Conservation (phyloP, 768 basidiomycete species). For the Podaxis sp. region DNA sequence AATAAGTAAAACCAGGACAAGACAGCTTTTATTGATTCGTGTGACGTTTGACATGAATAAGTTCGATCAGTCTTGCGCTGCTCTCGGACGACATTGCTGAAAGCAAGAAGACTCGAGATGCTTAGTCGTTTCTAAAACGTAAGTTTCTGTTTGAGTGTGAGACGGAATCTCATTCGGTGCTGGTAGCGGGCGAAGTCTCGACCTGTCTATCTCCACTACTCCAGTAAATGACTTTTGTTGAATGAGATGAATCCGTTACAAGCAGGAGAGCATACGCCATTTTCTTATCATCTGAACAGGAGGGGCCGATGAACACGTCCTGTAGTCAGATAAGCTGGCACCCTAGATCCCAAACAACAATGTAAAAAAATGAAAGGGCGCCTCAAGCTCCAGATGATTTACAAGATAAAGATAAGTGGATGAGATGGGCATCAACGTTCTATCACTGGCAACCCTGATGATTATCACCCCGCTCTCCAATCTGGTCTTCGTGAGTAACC, state of each 20-base stretch:
- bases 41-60: background rate
- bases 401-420: background rate
- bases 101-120: background rate
- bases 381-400: background rate
- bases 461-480: background rate
- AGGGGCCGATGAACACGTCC: background rate
- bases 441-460: background rate
- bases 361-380: background rate
- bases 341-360: background rate
- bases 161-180: background rate
- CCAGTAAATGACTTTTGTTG: background rate
- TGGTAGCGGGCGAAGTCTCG: background rate
- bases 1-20: background rate
- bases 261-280: background rate
- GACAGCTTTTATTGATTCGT: background rate
- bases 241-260: background rate
- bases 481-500: constrained; percentile 1
- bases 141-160: background rate
- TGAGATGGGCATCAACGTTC: background rate
- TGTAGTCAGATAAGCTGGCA: background rate
- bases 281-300: background rate
- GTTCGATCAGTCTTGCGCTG: background rate
- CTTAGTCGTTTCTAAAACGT: background rate
- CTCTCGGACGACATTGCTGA: background rate
- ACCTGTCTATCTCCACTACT: background rate